A percentile compares a stretch with the other conserved stretches of the same genome.
These are phyloP conservation scores for Fusarium sp. DNA, from an alignment of 2,329 filamentous ascomycete genomes.

Conservation along the genomic window DNA sequence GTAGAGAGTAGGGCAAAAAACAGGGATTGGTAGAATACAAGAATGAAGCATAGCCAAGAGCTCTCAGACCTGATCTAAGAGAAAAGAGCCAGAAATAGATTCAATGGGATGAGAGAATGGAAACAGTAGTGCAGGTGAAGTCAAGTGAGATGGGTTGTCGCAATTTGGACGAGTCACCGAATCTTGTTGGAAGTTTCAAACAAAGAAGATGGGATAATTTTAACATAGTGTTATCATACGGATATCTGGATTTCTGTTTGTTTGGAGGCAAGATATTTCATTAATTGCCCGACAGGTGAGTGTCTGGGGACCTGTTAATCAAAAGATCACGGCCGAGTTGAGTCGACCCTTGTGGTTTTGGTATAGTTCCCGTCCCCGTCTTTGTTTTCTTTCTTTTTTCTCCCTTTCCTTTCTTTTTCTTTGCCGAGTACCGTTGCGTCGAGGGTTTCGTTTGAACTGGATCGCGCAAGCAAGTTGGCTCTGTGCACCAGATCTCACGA, in stretches of 20 bases:
- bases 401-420: slow-evolving; percentile 11
- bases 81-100: slow-evolving; percentile 40
- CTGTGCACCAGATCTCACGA: slow-evolving; percentile 45
- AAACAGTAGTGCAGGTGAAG: slow-evolving; percentile 31
- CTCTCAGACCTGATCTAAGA: slow-evolving; percentile 21
- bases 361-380: slow-evolving; percentile 18
- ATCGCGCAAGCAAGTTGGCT: slow-evolving; percentile 41
- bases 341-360: slow-evolving; percentile 2
- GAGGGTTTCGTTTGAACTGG: slow-evolving; percentile 38
- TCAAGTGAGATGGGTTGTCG: slow-evolving; percentile 4
- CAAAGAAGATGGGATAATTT: slow-evolving; percentile 29
- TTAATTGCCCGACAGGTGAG: background rate
- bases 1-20: slow-evolving; percentile 9
- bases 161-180: slow-evolving; percentile 7
- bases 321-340: background rate
- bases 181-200: slow-evolving; percentile 9
- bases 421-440: slow-evolving; percentile 15
- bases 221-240: background rate
- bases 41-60: slow-evolving; percentile 27
- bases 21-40: slow-evolving; percentile 26
- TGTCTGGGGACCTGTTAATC: background rate
- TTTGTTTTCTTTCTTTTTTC: slow-evolving; percentile 3
- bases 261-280: background rate
- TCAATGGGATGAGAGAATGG: slow-evolving; percentile 15
- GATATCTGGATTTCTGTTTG: background rate